These are phyloP conservation scores for Xylaria palmicola DNA, from an alignment of 495 filamentous ascomycete species.

Conservation along the genomic window DNA sequence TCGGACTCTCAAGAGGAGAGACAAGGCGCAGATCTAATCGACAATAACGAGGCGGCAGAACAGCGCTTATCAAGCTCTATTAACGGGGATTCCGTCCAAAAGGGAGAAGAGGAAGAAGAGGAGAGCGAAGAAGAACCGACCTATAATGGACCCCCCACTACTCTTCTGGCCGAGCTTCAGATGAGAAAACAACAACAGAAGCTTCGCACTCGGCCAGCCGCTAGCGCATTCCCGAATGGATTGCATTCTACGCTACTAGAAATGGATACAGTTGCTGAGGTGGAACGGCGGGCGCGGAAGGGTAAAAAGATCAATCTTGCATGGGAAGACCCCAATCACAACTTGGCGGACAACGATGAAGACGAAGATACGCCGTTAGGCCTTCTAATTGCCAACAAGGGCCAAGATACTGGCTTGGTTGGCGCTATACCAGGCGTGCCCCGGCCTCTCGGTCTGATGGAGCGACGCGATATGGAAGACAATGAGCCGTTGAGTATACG, in stretches of 20 bases:
- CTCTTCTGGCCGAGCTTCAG: conserved; percentile 88
- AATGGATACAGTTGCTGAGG: conserved; percentile 86
- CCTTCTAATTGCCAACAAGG: conserved; percentile 67
- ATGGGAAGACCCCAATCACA: conserved; percentile 70
- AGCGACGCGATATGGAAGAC: conserved; percentile 81
- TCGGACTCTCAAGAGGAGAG: conserved; percentile 24
- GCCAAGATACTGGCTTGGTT: conserved; percentile 49
- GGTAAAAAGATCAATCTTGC: conserved; percentile 77
- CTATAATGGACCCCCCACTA: conserved; percentile 75
- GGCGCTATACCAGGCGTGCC: conserved; percentile 53
- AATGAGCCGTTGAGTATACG: conserved; percentile 83
- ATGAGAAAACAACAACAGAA: conserved; percentile 82
- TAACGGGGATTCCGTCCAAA: conserved; percentile 38
- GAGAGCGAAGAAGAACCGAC: conserved; percentile 37
- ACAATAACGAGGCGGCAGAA: conserved; percentile 37
- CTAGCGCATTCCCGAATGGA: conserved; percentile 67
- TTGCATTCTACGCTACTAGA: conserved; percentile 88
- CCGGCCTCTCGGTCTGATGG: conserved; percentile 81
- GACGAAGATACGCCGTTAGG: conserved; percentile 84
- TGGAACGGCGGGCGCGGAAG: conserved; percentile 72
- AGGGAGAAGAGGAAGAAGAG: conserved; percentile 40
- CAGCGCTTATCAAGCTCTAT: conserved; percentile 17
- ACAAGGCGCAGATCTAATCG: conserved; percentile 22
- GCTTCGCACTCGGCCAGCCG: conserved; percentile 66
- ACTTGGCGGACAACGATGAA: conserved; percentile 41